These are phyloP conservation scores for Agaricus sinodeliciosus DNA, from an alignment of 768 basidiomycete species.

Conservation along the genomic window DNA sequence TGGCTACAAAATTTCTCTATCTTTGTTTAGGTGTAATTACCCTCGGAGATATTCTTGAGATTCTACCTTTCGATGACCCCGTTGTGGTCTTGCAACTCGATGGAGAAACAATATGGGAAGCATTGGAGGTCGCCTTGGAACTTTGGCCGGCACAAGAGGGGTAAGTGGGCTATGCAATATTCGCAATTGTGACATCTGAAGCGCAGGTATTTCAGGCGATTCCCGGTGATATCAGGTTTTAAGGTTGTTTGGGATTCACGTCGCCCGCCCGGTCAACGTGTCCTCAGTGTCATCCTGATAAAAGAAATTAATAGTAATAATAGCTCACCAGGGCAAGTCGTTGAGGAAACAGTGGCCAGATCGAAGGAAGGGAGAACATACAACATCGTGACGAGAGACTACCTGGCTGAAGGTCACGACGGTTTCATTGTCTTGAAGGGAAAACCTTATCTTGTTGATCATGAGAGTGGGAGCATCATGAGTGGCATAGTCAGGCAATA, in stretches of 20 bases:
- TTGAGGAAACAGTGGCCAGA: conserved; percentile 50
- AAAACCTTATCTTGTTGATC: conserved; percentile 66
- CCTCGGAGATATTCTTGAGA: conserved; percentile 83
- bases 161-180: conserved; percentile 27
- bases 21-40: conserved; percentile 56
- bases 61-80: conserved; percentile 85
- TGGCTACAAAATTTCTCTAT: background rate
- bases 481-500: conserved; percentile 78
- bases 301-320: conserved; percentile 28
- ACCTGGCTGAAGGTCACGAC: conserved; percentile 81
- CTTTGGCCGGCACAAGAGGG: conserved; percentile 92
- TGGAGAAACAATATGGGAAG: conserved; percentile 74
- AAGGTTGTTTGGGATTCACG: conserved; percentile 85
- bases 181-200: background rate
- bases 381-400: conserved; percentile 79
- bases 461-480: conserved; percentile 77
- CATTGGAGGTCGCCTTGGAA: conserved; percentile 62
- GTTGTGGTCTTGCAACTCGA: conserved; percentile 76
- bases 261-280: conserved; percentile 59
- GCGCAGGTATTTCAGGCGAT: conserved; percentile 47
- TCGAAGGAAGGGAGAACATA: conserved; percentile 53
- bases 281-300: conserved; percentile 65
- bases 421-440: conserved; percentile 68
- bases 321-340: conserved; percentile 18
- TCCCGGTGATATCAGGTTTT: conserved; percentile 82